These are phyloP conservation scores for Puccinia coronata DNA, from an alignment of 1,284 basidiomycete species.

Conservation along the genomic window DNA sequence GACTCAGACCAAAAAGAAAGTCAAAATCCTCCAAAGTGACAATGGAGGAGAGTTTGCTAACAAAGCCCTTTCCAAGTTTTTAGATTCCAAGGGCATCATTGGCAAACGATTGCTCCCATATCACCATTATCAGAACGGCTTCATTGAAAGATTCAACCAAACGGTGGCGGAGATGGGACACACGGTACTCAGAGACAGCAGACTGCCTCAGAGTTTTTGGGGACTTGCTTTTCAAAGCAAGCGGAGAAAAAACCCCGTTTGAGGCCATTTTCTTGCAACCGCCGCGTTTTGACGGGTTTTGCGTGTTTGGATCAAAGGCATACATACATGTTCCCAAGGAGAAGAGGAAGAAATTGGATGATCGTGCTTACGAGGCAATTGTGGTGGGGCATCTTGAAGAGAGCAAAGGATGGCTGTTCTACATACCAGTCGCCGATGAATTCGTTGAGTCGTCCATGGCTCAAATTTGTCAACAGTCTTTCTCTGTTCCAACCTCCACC, in stretches of 20 bases:
- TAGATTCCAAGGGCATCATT: not conserved
- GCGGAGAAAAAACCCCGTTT: not conserved
- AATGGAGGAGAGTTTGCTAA: not conserved
- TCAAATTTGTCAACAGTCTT: too few relatives aligned
- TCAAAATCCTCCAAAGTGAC: not conserved
- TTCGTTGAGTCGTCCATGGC: too few relatives aligned
- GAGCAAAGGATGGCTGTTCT: conserved; percentile 24
- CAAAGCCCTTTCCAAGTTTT: not conserved
- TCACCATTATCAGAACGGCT: conserved; percentile 17
- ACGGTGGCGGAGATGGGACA: not conserved
- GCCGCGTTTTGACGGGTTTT: not conserved
- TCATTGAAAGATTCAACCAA: not conserved
- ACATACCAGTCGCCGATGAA: not conserved
- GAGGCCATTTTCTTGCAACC: not conserved
- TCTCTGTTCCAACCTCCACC: too few relatives aligned
- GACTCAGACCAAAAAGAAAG: not conserved
- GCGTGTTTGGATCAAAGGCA: not conserved
- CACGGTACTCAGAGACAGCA: not conserved
- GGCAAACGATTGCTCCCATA: not conserved
- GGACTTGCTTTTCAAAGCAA: not conserved
- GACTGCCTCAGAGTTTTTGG: not conserved
- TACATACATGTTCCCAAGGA: not conserved
- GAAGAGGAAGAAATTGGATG: not conserved
- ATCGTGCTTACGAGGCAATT: not conserved
- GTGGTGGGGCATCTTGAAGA: not conserved